Base-by-base conservation (phyloP, 306 rosid genomes). In the Prunus mira region DNA sequence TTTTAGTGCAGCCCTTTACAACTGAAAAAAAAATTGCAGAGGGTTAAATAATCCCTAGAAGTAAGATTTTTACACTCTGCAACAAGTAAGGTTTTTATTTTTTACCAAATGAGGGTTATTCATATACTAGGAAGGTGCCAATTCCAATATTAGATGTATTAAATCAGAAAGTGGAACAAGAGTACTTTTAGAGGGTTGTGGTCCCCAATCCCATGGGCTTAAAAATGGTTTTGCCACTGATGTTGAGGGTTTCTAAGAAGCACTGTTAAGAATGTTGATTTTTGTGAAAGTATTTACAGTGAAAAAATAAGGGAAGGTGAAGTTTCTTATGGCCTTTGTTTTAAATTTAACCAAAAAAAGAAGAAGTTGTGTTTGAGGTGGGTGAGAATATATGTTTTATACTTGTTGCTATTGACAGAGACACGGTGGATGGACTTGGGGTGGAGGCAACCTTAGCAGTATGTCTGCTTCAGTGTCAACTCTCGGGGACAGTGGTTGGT, bases 391-490 rank as follows among this genome's bases (percentile, higher is more conserved):
- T 43, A 2, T 19, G 25, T 56, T 67, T 63, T 43, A 9, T 57
- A 38, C 56, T 66, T 54, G 9, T 41, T 65, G 19, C 55, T 78
- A 49, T 82, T 76, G 74, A 67, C 83, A 92, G 99, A 90, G 99
- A 82, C 92, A 95, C 82, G 99, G 99, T 74, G 99, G 93, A 56
- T 92, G 92, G 81, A 95, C 88, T 50, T 95, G 99, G 99, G 97
- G 99, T 83, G 99, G 99, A 74, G 99, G 99, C 63, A 95, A 95
- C 80, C 91, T 95, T 56, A 92, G 97, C 82, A 92, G 97, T 77
- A 95, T 95, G 99, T 95, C 99, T 83, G 89, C 97, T 83, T 92
- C 97, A 24, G 99, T 95, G 71, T 90, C 99, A 74, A 87, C 92
- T 66, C 96, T 95, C 80, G 97, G 97, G 79, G 97, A 95, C 82